These are phyloP conservation scores for Cocos nucifera DNA, from an alignment of 176 grass and related monocot genomes.

Conservation along the genomic window DNA sequence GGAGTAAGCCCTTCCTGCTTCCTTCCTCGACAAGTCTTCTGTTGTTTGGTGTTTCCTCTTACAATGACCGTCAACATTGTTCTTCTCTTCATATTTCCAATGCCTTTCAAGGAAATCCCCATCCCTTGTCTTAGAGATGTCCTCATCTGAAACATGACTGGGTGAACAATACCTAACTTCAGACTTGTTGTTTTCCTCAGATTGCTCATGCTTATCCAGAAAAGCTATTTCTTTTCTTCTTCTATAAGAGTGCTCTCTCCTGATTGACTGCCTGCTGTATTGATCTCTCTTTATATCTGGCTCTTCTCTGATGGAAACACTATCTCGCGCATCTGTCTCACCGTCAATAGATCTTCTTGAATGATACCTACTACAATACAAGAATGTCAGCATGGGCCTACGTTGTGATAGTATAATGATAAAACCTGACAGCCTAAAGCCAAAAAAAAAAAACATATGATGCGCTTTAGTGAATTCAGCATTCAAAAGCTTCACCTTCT, in stretches of 20 bases:
- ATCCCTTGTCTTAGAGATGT: not conserved
- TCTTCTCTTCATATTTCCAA: constrained; percentile 24
- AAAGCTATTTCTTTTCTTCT: constrained; percentile 36
- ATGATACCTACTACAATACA: constrained; percentile 26
- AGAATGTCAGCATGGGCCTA: not conserved
- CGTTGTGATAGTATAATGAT: no score
- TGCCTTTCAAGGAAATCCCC: not conserved
- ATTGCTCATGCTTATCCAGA: constrained; percentile 20
- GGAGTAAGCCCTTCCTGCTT: not conserved
- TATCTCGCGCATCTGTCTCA: constrained; percentile 10
- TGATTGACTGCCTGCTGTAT: constrained; percentile 2
- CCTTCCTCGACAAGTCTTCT: constrained; percentile 8
- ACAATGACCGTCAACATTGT: constrained; percentile 15
- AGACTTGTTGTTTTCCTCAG: not conserved
- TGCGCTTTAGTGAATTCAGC: no score
- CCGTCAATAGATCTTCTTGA: constrained; percentile 26
- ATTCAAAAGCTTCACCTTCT: no score
- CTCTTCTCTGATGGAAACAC: constrained; percentile 22
- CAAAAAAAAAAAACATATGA: not conserved
- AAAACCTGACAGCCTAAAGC: not conserved
- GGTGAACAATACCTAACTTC: not conserved
- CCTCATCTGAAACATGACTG: not conserved
- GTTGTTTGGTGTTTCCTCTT: constrained; percentile 2
- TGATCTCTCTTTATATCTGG: constrained; percentile 32
- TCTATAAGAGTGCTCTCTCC: constrained; percentile 13